phyloP scores from a whole-genome alignment of 2,329 filamentous ascomycete species.

The Cladosporium sp. region DNA sequence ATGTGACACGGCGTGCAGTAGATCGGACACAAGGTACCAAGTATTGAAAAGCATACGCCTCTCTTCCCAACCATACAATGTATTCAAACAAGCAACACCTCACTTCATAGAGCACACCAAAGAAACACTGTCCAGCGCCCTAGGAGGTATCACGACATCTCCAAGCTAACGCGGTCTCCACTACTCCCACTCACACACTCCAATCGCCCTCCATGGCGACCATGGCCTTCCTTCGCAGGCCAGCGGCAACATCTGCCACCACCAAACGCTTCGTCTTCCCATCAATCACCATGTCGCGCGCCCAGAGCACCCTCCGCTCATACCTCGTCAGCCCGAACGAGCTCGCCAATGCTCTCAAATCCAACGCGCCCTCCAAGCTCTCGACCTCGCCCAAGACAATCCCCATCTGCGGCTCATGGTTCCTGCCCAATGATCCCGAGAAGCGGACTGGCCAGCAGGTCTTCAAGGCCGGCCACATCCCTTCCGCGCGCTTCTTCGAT shows the following conservation, averaged over 20 bases:
- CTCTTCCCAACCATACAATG: neutral
- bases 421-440: slow-evolving; percentile 79
- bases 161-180: slow-evolving; percentile 10
- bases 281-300: slow-evolving; percentile 33
- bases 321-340: slow-evolving; percentile 85
- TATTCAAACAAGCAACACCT: neutral
- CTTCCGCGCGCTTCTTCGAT: slow-evolving; percentile 91
- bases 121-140: neutral
- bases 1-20: neutral
- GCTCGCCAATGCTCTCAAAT: slow-evolving; percentile 74
- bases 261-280: slow-evolving; percentile 16
- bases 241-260: slow-evolving; percentile 12
- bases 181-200: neutral
- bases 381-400: slow-evolving; percentile 79
- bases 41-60: neutral
- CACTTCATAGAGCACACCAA: slow-evolving; percentile 1
- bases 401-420: slow-evolving; percentile 91
- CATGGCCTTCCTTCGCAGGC: slow-evolving; percentile 15
- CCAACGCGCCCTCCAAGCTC: slow-evolving; percentile 67
- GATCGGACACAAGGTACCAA: neutral
- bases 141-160: slow-evolving; percentile 10
- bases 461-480: slow-evolving; percentile 80
- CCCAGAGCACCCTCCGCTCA: slow-evolving; percentile 55
- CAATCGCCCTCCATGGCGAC: slow-evolving; percentile 15
- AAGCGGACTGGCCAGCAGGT: slow-evolving; percentile 73